Evolutionary conservation across 805 yeast genomes (phyloP).

Genomic region (Yarrowia keelungensis): DNA sequence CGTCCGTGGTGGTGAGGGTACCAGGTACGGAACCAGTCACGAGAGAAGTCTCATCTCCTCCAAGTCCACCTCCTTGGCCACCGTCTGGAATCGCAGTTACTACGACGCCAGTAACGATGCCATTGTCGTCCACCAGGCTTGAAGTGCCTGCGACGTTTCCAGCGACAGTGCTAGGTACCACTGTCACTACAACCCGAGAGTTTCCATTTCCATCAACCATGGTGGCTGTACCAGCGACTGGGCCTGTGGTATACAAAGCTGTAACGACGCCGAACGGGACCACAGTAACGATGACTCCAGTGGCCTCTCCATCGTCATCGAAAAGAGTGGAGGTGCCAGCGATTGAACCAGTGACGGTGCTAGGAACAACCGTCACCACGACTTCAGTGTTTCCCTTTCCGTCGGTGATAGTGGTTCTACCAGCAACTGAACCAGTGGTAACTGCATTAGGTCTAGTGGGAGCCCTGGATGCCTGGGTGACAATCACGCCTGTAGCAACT

Average conservation of each 20-base stretch:
- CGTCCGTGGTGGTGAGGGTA: not conserved
- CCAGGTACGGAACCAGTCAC: not conserved
- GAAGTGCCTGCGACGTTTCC: conserved; percentile 2
- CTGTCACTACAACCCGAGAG: not conserved
- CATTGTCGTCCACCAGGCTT: not conserved
- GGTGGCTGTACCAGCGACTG: not conserved
- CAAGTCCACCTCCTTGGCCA: no score
- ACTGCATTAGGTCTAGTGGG: not conserved
- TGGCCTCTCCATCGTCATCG: not conserved
- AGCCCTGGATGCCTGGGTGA: not conserved
- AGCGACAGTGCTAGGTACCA: not conserved
- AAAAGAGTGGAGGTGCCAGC: not conserved
- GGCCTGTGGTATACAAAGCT: not conserved
- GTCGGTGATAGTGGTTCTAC: not conserved
- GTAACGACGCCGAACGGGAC: not conserved
- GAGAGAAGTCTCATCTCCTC: no score
- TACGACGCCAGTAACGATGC: not conserved
- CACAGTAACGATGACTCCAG: not conserved
- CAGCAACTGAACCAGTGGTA: not conserved
- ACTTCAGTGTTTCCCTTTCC: not conserved
- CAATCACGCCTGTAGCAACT: not conserved
- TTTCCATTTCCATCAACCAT: not conserved
- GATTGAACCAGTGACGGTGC: not conserved
- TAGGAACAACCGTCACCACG: not conserved
- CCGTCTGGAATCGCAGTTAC: not conserved